A percentile compares a stretch with the other conserved stretches of the same genome.
Conservation (phyloP, 192 early-diverging fungal species). For the Backusella westeae region DNA sequence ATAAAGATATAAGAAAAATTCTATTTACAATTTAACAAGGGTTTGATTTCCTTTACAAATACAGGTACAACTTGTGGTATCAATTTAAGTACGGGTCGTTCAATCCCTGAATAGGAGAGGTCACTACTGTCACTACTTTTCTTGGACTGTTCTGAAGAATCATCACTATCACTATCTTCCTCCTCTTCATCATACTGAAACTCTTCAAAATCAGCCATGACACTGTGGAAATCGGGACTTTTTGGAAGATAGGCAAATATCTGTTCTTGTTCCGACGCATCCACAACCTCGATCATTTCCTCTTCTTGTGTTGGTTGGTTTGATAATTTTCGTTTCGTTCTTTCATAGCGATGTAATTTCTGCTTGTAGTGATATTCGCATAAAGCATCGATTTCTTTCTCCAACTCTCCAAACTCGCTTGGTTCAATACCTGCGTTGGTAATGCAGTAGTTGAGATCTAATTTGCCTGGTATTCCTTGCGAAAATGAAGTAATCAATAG, state of each 20-base stretch:
- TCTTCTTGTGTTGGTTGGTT: background rate
- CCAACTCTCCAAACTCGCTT: background rate
- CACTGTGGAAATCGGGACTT: background rate
- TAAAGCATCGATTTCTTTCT: slow-evolving; percentile 1
- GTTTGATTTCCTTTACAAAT: slow-evolving; percentile 5
- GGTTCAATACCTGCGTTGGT: background rate
- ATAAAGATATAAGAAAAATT: background rate
- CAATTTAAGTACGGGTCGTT: background rate
- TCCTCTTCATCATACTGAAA: background rate
- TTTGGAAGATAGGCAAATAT: slow-evolving; percentile 6
- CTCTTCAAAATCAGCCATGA: slow-evolving; percentile 2
- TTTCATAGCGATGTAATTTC: background rate
- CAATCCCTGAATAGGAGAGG: slow-evolving; percentile 8
- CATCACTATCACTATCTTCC: background rate
- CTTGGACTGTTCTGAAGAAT: background rate
- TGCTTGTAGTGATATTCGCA: background rate
- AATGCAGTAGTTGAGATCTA: background rate
- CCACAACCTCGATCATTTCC: background rate
- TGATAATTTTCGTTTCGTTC: background rate
- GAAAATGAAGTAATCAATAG: slow-evolving; percentile 24
- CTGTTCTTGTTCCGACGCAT: background rate
- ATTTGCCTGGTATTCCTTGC: background rate
- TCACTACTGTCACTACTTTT: slow-evolving; percentile 8
- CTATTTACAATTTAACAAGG: slow-evolving; percentile 1
- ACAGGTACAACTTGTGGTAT: slow-evolving; percentile 11